Conservation (phyloP, 768 basidiomycete species). For the Tricholoma sp. region DNA sequence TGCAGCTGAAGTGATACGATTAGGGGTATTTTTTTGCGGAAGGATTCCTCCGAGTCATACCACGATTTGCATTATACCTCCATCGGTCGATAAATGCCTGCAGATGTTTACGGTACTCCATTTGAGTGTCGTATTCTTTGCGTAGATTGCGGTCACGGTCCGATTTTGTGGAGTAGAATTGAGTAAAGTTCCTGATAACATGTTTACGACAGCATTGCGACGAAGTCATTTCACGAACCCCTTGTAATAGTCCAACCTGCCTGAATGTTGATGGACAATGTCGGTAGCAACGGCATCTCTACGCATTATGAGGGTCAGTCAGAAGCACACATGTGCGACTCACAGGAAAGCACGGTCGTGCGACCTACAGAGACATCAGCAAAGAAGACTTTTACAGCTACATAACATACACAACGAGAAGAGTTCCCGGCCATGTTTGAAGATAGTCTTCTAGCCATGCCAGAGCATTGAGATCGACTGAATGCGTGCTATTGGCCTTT, state of each 20-base stretch:
- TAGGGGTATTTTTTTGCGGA: neutral
- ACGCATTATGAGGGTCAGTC: neutral
- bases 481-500: neutral
- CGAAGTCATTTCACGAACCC: conserved; percentile 43
- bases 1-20: conserved; percentile 49
- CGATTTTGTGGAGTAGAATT: conserved; percentile 98
- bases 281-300: conserved; percentile 97
- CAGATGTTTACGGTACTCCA: conserved; percentile 91
- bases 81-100: conserved; percentile 98
- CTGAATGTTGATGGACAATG: conserved; percentile 94
- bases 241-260: conserved; percentile 94
- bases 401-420: conserved; percentile 79
- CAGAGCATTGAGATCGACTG: conserved; percentile 90
- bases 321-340: conserved; percentile 15
- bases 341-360: conserved; percentile 97
- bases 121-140: conserved; percentile 95
- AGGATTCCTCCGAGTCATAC: conserved; percentile 26
- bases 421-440: conserved; percentile 89
- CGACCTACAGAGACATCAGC: conserved; percentile 45
- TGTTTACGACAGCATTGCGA: neutral
- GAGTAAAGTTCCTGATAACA: conserved; percentile 78
- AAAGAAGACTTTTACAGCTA: neutral
- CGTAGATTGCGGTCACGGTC: conserved; percentile 88
- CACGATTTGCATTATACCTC: conserved; percentile 96
- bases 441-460: conserved; percentile 98